phyloP scores from a whole-genome alignment of 139 green algal genomes.

The Chlorella sp. region DNA sequence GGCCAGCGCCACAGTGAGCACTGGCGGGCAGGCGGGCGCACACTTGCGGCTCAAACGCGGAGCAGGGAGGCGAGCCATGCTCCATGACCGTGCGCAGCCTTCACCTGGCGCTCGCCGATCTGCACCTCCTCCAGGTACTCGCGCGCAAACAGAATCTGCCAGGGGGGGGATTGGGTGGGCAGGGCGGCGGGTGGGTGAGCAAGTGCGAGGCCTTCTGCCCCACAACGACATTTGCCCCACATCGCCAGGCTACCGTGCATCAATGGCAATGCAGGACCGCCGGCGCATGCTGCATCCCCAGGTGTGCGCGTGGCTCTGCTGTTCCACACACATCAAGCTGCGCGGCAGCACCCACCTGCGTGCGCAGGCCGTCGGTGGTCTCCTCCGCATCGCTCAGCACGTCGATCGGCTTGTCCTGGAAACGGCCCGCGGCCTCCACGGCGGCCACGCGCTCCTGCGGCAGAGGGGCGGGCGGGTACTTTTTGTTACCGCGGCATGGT shows the following conservation, averaged over 20 bases:
- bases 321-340: neutral
- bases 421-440: slow-evolving; percentile 74
- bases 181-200: neutral
- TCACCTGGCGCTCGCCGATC: slow-evolving; percentile 86
- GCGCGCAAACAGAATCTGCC: slow-evolving; percentile 92
- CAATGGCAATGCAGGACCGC: too few species aligned
- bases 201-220: neutral
- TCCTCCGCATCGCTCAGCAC: slow-evolving; percentile 80
- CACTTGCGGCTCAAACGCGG: neutral
- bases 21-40: too few species aligned
- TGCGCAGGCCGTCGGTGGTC: slow-evolving; percentile 83
- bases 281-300: too few species aligned
- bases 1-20: too few species aligned
- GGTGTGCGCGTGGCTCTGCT: too few species aligned
- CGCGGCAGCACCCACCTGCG: slow-evolving; percentile 40
- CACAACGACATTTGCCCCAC: too few species aligned
- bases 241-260: too few species aligned
- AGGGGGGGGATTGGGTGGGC: neutral
- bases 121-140: slow-evolving; percentile 96
- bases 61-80: too few species aligned
- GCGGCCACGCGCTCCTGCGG: slow-evolving; percentile 79
- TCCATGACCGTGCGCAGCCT: too few species aligned
- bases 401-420: slow-evolving; percentile 58
- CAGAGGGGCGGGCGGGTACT: too few species aligned
- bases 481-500: too few species aligned